Evolutionary conservation across 805 yeast species (phyloP), one percentile per base, ranked within the genome.

Genomic region (Kodamaea hsintzibuensis): DNA sequence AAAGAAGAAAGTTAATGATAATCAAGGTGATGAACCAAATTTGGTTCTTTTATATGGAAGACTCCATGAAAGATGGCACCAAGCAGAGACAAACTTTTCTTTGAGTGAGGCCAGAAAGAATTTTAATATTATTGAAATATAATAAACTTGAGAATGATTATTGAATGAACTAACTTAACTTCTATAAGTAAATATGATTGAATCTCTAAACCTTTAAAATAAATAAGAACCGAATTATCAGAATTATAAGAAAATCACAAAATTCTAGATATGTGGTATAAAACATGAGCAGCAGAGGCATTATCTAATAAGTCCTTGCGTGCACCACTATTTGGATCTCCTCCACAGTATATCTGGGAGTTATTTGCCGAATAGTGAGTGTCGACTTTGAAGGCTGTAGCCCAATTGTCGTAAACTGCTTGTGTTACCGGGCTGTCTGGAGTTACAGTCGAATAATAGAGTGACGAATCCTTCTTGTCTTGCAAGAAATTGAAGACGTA

Each of bases 1-100:
- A 16, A 71, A 68, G 54, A 63, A 65, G 17, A 67, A 68, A 48
- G 71, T 73, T 43, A 72, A 74, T 47, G 68, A 66, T 51, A 54
- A 58, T 10, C 49, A 62, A 37, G 68, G 74, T 8, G 78, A 73
- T 22, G 78, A 73, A 30, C 77, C 77, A 1, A 67, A 64, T 42
- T 63, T 67, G 38, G 74, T 73, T n/a, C 58, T 66, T 33, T 42
- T 74, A n/a, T 71, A 69, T 50, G 80, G 80, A 5, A 61, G 80
- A 40, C 55, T 68, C 12, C 74, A 76, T 39, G 80, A 76, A 59
- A 64, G 80, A 53, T 76, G 80, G 80, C 77, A 75, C 48, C 60
- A 57, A 40, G 55, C 57, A 2, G 57, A 55, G 22, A 38, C 42
- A 3, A 53, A 50, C 38, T 68, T 67, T 44, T 59, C 62, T n/a